Conservation (phyloP, 257 asterid genomes). For the Perilla frutescens region DNA sequence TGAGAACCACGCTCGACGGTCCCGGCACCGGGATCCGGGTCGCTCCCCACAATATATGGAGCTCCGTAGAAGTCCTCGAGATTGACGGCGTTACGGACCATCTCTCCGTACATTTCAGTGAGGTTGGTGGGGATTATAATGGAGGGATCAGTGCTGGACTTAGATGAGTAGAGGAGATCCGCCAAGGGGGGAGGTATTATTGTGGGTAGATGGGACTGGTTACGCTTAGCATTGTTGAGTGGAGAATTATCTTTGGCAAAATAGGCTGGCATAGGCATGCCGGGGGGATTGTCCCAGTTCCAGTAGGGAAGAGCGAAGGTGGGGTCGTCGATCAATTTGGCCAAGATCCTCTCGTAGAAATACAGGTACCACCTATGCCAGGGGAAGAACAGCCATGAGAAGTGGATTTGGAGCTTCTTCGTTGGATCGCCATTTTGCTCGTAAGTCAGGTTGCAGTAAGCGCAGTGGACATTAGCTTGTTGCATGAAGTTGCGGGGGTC, state of each 20-base stretch:
- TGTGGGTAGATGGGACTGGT: conserved; percentile 35
- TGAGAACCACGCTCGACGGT: conserved; percentile 45
- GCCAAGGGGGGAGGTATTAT: not conserved
- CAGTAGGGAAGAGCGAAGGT: conserved; percentile 55
- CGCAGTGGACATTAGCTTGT: conserved; percentile 63
- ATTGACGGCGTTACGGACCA: conserved; percentile 41
- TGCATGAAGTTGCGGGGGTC: conserved; percentile 53
- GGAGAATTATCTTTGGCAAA: conserved; percentile 22
- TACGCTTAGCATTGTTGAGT: conserved; percentile 29
- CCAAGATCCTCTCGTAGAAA: conserved; percentile 53
- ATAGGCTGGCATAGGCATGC: conserved; percentile 40
- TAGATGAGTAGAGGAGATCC: conserved; percentile 37
- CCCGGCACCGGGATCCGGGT: conserved; percentile 44
- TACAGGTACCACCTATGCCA: conserved; percentile 59
- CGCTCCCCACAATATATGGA: conserved; percentile 10
- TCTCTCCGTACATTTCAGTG: conserved; percentile 42
- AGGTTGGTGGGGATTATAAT: conserved; percentile 35
- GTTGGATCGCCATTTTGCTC: conserved; percentile 34
- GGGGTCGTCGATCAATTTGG: conserved; percentile 47
- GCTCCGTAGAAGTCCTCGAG: conserved; percentile 48
- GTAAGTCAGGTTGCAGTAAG: conserved; percentile 55
- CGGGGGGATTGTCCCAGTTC: conserved; percentile 56
- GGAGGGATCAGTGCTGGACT: not conserved
- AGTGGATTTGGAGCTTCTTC: conserved; percentile 46
- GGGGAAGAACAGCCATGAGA: conserved; percentile 52